phyloP scores from a whole-genome alignment of 345 rosid genomes.

The Lumnitzera racemosa region DNA sequence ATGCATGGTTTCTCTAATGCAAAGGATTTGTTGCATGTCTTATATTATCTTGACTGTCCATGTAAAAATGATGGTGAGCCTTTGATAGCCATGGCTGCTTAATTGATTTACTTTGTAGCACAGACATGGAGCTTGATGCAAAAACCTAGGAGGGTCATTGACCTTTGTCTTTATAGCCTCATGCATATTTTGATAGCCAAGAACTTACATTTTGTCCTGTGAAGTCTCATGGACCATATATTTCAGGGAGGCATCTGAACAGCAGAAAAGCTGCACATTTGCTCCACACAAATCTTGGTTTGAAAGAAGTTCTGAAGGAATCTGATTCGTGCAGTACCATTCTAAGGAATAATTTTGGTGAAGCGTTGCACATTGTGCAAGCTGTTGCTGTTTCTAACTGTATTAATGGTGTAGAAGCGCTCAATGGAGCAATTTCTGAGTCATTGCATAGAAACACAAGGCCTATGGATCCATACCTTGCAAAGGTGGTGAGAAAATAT shows the following conservation, averaged over 20 bases:
- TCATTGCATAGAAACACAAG: slow-evolving; percentile 31
- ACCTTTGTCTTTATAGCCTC: too few species aligned
- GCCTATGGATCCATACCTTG: slow-evolving; percentile 63
- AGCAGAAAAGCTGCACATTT: slow-evolving; percentile 16
- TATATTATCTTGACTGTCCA: too few species aligned
- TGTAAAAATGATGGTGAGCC: too few species aligned
- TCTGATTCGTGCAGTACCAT: slow-evolving; percentile 24
- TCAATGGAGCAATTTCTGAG: slow-evolving; percentile 26
- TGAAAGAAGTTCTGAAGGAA: slow-evolving; percentile 49
- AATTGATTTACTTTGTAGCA: too few species aligned
- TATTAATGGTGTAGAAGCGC: slow-evolving; percentile 28
- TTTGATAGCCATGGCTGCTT: too few species aligned
- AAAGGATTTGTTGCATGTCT: too few species aligned
- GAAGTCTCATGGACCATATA: neutral
- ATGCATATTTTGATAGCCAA: neutral
- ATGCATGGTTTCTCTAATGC: too few species aligned
- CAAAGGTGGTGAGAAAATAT: slow-evolving; percentile 52
- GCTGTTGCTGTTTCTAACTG: slow-evolving; percentile 38
- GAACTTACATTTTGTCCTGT: neutral
- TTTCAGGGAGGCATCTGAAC: slow-evolving; percentile 21
- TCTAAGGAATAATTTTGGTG: slow-evolving; percentile 26
- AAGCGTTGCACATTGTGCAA: slow-evolving; percentile 54
- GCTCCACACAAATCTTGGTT: slow-evolving; percentile 34
- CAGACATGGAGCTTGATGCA: too few species aligned
- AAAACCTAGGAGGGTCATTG: too few species aligned